Evolutionary conservation across 2,329 filamentous ascomycete genomes (phyloP).

Genomic region (Zymoseptoria pseudotritici): DNA sequence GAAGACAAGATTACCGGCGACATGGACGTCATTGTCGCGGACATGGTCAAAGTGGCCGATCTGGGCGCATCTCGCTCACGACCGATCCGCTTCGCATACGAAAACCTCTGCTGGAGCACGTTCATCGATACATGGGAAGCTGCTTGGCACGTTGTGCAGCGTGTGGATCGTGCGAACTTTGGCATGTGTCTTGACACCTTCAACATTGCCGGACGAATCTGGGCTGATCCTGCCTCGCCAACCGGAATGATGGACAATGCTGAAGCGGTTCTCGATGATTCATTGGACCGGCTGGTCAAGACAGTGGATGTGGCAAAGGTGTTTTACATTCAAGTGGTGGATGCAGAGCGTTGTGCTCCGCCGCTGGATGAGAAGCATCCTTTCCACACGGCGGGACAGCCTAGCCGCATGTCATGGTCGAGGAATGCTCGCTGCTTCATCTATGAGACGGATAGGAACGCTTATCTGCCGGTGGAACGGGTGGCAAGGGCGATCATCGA

Average conservation of each 20-base stretch:
- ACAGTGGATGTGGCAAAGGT: slow-evolving; percentile 56
- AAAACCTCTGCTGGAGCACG: slow-evolving; percentile 65
- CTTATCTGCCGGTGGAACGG: slow-evolving; percentile 57
- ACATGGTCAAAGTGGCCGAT: slow-evolving; percentile 59
- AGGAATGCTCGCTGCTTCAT: slow-evolving; percentile 67
- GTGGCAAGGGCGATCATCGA: slow-evolving; percentile 55
- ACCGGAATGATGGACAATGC: slow-evolving; percentile 48
- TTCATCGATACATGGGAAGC: slow-evolving; percentile 63
- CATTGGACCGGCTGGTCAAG: slow-evolving; percentile 47
- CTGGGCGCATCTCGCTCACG: slow-evolving; percentile 49
- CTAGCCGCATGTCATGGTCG: slow-evolving; percentile 67
- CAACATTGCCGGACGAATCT: slow-evolving; percentile 65
- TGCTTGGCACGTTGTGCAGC: slow-evolving; percentile 59
- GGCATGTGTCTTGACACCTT: slow-evolving; percentile 72
- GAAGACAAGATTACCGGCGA: slow-evolving; percentile 43
- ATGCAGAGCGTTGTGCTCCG: slow-evolving; percentile 55
- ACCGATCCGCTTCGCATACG: slow-evolving; percentile 61
- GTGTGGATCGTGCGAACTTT: slow-evolving; percentile 62
- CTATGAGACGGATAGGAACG: slow-evolving; percentile 44
- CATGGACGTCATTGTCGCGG: slow-evolving; percentile 49
- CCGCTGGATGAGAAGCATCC: slow-evolving; percentile 52
- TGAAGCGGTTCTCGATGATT: slow-evolving; percentile 46
- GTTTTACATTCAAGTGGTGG: slow-evolving; percentile 69
- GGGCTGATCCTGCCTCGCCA: slow-evolving; percentile 55
- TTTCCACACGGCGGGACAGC: slow-evolving; percentile 52